These are phyloP conservation scores for Skeletonema marinoi DNA, from an alignment of 108 stramenopile genomes.

Conservation along the genomic window DNA sequence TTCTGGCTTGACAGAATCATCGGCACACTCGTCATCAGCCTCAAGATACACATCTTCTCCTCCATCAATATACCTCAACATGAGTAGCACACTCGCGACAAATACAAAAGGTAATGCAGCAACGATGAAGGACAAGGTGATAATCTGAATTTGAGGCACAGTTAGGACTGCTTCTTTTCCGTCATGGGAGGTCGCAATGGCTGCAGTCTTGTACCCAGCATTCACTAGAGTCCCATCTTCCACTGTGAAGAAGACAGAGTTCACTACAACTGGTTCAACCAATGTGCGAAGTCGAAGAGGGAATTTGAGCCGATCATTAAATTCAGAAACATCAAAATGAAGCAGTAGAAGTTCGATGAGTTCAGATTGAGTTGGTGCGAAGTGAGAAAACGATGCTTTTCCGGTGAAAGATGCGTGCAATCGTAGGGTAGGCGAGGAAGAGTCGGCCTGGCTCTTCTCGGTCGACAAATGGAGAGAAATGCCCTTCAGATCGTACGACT, in stretches of 20 bases:
- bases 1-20: neutral
- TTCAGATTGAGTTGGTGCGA: conserved; percentile 16
- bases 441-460: neutral
- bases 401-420: conserved; percentile 35
- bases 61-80: neutral
- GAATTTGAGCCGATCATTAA: conserved; percentile 11
- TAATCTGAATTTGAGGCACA: neutral
- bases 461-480: conserved; percentile 21
- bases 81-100: neutral
- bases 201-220: conserved; percentile 11
- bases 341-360: conserved; percentile 20
- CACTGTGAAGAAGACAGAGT: conserved; percentile 32
- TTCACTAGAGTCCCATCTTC: conserved; percentile 19
- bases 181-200: neutral
- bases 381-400: conserved; percentile 17
- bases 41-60: neutral
- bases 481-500: conserved; percentile 18
- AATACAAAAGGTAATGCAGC: neutral
- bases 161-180: neutral
- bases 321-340: conserved; percentile 33
- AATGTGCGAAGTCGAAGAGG: conserved; percentile 1
- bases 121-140: neutral
- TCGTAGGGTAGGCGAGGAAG: conserved; percentile 12
- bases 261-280: conserved; percentile 18
- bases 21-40: conserved; percentile 1